Evolutionary conservation across 192 early-diverging fungal genomes (phyloP), one percentile per base, ranked within the genome.

Genomic region (Coemansia sp.): DNA sequence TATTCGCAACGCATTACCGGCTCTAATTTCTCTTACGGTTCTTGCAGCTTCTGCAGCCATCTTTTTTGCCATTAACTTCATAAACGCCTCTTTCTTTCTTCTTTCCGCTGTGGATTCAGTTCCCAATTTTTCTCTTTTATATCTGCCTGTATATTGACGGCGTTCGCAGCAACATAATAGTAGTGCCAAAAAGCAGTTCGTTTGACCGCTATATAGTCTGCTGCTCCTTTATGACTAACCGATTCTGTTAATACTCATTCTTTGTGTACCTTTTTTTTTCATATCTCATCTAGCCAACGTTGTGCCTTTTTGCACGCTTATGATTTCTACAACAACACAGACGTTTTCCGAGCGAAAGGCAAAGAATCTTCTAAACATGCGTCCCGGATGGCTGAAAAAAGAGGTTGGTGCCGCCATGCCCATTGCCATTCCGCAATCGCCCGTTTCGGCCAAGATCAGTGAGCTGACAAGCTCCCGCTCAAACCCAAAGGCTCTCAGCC

Each of bases 321-420:
- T 70, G 68, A 78, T 70, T 43, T 67, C 74, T 15, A 51, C 59
- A 13, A 50, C 74, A 13, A 53, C 55, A 33, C 73, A 65, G 50
- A 54, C 73, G 41, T 62, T 63, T 52, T 62, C 73, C 47, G 73
- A 77, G 63, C 58, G 63, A 36, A 70, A 70, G 57, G 45, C 73
- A 31, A 70, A 63, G 56, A 77, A 63, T 21, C 55, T 77, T 41
- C 63, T 77, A 46, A 70, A 45, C 53, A 78, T 78, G 68, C 74
- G 74, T 13, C 63, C 68, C 3, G 53, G 46, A 6, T 78, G 74
- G 74, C 54, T 70, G 6, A 66, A 67, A 28, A 78, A 78, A 43
- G 67, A 70, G 20, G 45, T 30, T 19, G 47, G 46, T 8, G 55
- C 63, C 10, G 62, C 55, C 1, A 26, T 30, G 12, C 45, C 60